Conservation (phyloP, 2,329 filamentous ascomycete species). For the Verticillium nubilum region DNA sequence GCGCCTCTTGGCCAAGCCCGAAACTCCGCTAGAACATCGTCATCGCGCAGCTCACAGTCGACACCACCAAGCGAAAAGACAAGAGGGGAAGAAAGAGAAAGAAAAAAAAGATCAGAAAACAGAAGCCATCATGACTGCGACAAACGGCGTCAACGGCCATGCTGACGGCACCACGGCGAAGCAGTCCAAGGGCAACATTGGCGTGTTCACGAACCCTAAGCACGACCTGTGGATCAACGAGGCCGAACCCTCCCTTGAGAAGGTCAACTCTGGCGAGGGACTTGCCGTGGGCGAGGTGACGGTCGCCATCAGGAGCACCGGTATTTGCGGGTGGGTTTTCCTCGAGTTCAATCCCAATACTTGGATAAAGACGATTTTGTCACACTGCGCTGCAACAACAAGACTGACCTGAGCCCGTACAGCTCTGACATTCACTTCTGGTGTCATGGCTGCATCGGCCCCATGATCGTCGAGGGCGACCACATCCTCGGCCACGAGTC, state of each 20-base stretch:
- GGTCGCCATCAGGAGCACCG: constrained; percentile 85
- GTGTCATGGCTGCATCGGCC: constrained; percentile 91
- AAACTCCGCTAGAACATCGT: background rate
- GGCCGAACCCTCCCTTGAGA: constrained; percentile 69
- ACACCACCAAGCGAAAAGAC: background rate
- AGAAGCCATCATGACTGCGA: constrained; percentile 24
- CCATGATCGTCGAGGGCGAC: constrained; percentile 84
- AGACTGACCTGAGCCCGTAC: constrained; percentile 14
- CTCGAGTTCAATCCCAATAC: background rate
- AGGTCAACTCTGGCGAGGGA: constrained; percentile 60
- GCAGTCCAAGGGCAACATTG: constrained; percentile 79
- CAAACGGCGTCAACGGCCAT: constrained; percentile 5
- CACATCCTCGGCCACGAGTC: constrained; percentile 96
- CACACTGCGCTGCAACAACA: background rate
- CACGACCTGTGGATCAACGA: constrained; percentile 88
- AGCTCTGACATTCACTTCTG: constrained; percentile 97
- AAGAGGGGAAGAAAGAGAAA: background rate
- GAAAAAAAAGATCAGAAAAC: background rate
- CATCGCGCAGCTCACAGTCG: background rate
- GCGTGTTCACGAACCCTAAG: constrained; percentile 89
- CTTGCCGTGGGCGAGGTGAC: constrained; percentile 81
- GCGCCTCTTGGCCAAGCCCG: background rate
- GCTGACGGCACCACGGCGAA: constrained; percentile 20
- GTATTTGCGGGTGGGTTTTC: constrained; percentile 78
- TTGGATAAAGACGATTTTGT: background rate